Percentiles rank a stretch among this genome's conserved stretches.
Conservation (phyloP, 108 stramenopile genomes). For the Nannochloropsis salina region DNA sequence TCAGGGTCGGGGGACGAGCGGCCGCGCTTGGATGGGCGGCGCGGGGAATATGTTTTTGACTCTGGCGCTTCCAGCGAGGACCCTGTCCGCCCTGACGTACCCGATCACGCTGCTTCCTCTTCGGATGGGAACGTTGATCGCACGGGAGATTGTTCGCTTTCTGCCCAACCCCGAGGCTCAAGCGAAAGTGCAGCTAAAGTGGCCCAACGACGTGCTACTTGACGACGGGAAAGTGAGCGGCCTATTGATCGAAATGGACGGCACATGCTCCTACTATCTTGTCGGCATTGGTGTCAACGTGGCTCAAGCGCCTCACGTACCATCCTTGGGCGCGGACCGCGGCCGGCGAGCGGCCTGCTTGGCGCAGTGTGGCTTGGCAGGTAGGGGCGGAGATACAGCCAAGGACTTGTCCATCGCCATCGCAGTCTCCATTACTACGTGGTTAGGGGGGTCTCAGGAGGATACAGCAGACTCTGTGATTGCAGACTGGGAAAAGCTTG, state of each 20-base stretch:
- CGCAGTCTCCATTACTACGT: neutral
- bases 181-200: conserved; percentile 68
- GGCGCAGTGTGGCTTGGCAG: conserved; percentile 51
- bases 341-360: conserved; percentile 65
- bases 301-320: conserved; percentile 68
- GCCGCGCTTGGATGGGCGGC: conserved; percentile 36
- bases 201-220: conserved; percentile 89
- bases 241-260: conserved; percentile 63
- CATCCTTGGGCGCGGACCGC: conserved; percentile 54
- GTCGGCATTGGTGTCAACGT: conserved; percentile 86
- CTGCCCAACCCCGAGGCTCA: conserved; percentile 33
- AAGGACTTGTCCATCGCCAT: neutral
- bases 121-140: conserved; percentile 61
- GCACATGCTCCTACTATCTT: conserved; percentile 64
- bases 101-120: conserved; percentile 57
- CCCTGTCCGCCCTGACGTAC: conserved; percentile 40
- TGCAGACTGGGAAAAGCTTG: conserved; percentile 31
- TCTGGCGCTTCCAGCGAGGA: conserved; percentile 33
- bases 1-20: conserved; percentile 35
- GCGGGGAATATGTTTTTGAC: conserved; percentile 42
- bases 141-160: conserved; percentile 44
- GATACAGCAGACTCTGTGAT: conserved; percentile 31
- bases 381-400: conserved; percentile 33
- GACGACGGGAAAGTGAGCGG: conserved; percentile 60
- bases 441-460: conserved; percentile 25